Conservation (phyloP, 2,329 filamentous ascomycete species). For the Lithohypha guttulata region DNA sequence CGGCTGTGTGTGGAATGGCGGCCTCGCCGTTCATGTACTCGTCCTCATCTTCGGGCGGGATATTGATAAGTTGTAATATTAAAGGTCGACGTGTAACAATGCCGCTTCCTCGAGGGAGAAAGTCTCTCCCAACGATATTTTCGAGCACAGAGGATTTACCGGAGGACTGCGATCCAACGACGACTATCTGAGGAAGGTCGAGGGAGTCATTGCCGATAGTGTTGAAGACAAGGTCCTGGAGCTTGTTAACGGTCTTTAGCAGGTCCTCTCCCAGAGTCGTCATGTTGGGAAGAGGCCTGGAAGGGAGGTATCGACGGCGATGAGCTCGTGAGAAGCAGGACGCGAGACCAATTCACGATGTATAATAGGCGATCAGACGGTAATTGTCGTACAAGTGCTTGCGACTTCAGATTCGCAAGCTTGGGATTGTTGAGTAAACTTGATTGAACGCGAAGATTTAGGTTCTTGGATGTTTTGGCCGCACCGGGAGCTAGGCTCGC, state of each 20-base stretch:
- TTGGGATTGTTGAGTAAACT: too few relatives aligned
- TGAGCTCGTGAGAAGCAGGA: too few relatives aligned
- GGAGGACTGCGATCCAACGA: conserved; percentile 95
- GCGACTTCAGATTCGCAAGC: too few relatives aligned
- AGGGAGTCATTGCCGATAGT: conserved; percentile 98
- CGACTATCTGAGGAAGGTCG: conserved; percentile 95
- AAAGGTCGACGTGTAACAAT: conserved; percentile 91
- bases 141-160: conserved; percentile 98
- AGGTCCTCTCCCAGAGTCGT: conserved; percentile 91
- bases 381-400: too few relatives aligned
- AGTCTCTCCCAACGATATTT: conserved; percentile 97
- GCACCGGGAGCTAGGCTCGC: too few relatives aligned
- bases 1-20: conserved; percentile 63
- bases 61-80: conserved; percentile 96
- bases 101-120: conserved; percentile 87
- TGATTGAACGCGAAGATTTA: too few relatives aligned
- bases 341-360: too few relatives aligned
- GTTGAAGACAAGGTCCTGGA: conserved; percentile 98
- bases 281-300: conserved; percentile 44
- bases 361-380: too few relatives aligned
- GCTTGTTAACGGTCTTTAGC: conserved; percentile 89
- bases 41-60: conserved; percentile 48
- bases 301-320: neutral
- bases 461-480: too few relatives aligned
- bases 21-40: conserved; percentile 58